Base-by-base conservation (phyloP, 75 land plant genomes). In the Picea glauca region DNA sequence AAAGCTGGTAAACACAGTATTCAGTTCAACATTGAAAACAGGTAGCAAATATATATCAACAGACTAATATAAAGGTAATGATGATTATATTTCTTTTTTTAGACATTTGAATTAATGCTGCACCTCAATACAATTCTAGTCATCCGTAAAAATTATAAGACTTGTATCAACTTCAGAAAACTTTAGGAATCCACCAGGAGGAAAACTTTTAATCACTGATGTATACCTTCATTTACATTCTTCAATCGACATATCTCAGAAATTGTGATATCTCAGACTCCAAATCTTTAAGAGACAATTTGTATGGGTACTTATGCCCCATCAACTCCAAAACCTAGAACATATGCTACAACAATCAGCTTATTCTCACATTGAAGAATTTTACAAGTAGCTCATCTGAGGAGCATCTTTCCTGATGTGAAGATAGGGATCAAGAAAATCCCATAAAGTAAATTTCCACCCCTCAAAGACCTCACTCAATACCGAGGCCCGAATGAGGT, bases 401-500 rank as follows among this genome's bases (percentile, higher is more conserved):
- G 74, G 13, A 62, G 23, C 57, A 35, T 72, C 56, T 8, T 43
- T 18, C 11, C 56, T 46, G 74, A 18, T 72, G 33, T 26, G 31
- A 13, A 66, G 70, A 66, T 20, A 31, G 75, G 58, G 30, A 32
- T 77, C 64, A 74, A 74, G 57, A 74, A 13, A 74, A 14, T 17
- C 68, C 68, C 67, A 76, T 30, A 58, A 76, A 32, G n/a, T 58
- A 20, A 76, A 60, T 76, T 76, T 32, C 78, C 78, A 76, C 35
- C 67, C 18, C 43, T 38, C 23, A 50, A 67, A 5, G 17, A 61
- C 43, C 54, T 23, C 35, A 82, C 33, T 82, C 83, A 70, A 82
- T 82, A 30, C 80, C 83, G n/a, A 82, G 82, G 54, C 80, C 70
- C 30, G 83, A 82, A 78, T 78, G 74, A 23, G 73, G 70, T 54